phyloP scores from a whole-genome alignment of 371 early-diverging fungal genomes.

The Funneliformis caledonium region DNA sequence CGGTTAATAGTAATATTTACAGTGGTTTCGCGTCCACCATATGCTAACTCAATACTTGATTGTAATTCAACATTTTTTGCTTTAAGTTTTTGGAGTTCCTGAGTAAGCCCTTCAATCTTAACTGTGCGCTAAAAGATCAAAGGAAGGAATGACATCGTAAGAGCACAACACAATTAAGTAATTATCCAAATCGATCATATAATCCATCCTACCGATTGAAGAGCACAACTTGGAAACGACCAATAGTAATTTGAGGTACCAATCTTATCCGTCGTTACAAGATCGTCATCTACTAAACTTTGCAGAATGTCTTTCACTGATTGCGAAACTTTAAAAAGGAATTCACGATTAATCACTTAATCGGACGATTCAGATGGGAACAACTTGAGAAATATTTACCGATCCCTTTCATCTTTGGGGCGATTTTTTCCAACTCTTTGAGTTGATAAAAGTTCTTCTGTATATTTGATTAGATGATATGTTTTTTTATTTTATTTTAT shows the following conservation, averaged over 20 bases:
- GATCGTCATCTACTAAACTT: conserved; percentile 86
- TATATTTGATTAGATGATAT: background rate
- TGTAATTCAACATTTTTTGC: conserved; percentile 51
- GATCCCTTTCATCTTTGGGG: conserved; percentile 87
- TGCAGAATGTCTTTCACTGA: conserved; percentile 92
- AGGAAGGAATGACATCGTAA: conserved; percentile 16
- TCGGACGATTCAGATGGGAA: background rate
- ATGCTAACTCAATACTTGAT: conserved; percentile 49
- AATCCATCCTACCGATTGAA: conserved; percentile 53
- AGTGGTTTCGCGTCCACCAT: conserved; percentile 57
- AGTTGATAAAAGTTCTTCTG: conserved; percentile 75
- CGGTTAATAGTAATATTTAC: conserved; percentile 48
- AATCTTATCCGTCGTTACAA: conserved; percentile 90
- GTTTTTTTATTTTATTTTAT: background rate
- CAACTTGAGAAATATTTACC: conserved; percentile 50
- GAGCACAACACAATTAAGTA: background rate
- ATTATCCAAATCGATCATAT: background rate
- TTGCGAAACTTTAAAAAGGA: conserved; percentile 62
- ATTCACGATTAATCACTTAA: background rate
- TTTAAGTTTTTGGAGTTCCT: conserved; percentile 48
- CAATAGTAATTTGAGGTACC: conserved; percentile 93
- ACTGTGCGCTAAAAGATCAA: conserved; percentile 46
- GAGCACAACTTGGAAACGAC: conserved; percentile 85
- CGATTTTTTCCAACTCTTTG: conserved; percentile 93
- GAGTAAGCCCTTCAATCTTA: conserved; percentile 54